Base-by-base conservation (phyloP, 106 monocot species). In the Dendrobium chrysotoxum region DNA sequence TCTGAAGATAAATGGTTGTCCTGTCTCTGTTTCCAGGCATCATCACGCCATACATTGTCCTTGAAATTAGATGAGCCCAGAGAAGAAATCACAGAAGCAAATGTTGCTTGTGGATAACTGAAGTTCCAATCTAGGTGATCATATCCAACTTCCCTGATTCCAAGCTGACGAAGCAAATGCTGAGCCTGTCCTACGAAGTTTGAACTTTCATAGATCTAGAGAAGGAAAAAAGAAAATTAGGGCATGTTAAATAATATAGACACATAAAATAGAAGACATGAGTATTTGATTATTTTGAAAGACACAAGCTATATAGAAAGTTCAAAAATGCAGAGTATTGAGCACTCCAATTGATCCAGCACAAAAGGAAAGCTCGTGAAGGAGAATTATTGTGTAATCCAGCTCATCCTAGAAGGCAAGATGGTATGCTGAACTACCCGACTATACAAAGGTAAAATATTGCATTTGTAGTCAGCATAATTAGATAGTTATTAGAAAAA, bases 141-240 rank as follows among this genome's bases (percentile, higher is more conserved):
- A 79, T 79, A 42, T 77, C 42, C 46, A 78, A 66, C 12, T 28
- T 40, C 25, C 42, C 77, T 61, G 55, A 23, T 80, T 64, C 75
- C 81, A 23, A 38, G 42, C 68, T 66, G 82, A 73, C 53, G 78
- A 40, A 92, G 74, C n/a, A 73, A 61, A 26, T 78, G 42, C 66
- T 80, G 85, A 61, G 82, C 88, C 82, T 92, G 82, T 46, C 75
- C 58, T 7, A 92, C 20, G 67, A 97, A 92, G 77, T 81, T 85
- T 11, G 78, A 77, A 84, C 77, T 91, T 80, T 97, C 92, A 38
- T 38, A 42, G 65, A 95, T 80, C 95, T 98, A 81, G 39, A 58
- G 0, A 31, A 61, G 57, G 58, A 78, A 78, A 41, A 45, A 47
- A 50, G 72, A 72, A 46, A 30, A 83, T 21, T 5, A 78, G 40